Base-by-base conservation (phyloP, 768 basidiomycete species). In the Candolleomyces eurysporus region DNA sequence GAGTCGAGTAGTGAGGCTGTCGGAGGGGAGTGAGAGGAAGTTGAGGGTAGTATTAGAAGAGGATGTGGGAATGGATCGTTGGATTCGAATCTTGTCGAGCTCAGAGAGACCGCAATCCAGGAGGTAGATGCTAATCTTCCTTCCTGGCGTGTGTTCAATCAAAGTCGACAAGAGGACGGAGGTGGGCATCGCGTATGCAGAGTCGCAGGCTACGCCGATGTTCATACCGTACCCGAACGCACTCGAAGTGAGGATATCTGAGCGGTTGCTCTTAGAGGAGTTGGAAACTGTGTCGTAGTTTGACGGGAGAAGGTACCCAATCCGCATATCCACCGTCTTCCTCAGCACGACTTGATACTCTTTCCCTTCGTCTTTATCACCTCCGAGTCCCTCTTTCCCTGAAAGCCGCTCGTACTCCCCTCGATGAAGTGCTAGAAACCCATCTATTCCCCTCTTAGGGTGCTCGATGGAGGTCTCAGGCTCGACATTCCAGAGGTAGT, bases 371-470 rank as follows among this genome's bases (percentile, higher is more conserved):
- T n/a, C 31, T 30, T 53, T 30, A 19, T 8, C 31, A 16, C 52
- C 52, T 16, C 16, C 32, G 13, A 67, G 66, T 30, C 68, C 66
- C 39, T 26, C 26, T 26, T 26, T 26, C 26, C 26, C 26, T 26
- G 78, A 76, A 17, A 86, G 64, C 4, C 68, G 59, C 21, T 75
- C 72, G 67, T 80, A 85, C 67, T 87, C 78, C 45, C 78, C 81
- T 4, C 66, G 64, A 60, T 86, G 86, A 10, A 85, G 75, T 16
- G 64, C 61, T 60, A 86, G 73, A 66, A 87, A 86, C 10, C 81
- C 77, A 56, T 86, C 83, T 58, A 85, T 79, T 4, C 83, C 84
- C 0, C 82, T 76, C 66, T 79, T 81, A 0, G 85, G 85, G 65
- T 86, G 85, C 59, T 82, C 79, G 5, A 74, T 70, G 59, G 83